Base-by-base conservation (phyloP, 1,139 yeast genomes). In the Candida pseudoviswanathii region DNA sequence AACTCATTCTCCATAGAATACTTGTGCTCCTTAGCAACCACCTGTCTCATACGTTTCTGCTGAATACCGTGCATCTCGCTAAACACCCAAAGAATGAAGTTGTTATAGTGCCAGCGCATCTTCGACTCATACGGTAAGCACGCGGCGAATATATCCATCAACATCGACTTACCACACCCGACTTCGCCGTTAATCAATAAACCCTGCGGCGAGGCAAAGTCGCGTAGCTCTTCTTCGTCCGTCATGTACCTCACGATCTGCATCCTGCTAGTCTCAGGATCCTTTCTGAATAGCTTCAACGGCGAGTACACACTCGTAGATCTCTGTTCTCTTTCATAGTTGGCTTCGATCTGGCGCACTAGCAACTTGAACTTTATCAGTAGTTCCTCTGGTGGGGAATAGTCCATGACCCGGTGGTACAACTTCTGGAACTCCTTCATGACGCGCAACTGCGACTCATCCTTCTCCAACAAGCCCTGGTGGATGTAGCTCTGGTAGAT, bases 161-260 rank as follows among this genome's bases (percentile, higher is more conserved):
- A 63, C 86, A 86, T 81, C 1, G 89, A 82, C 59, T 86, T 86
- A 2, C 92, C 92, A 59, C 88, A 83, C 0, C 91, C 91, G 2
- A 86, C 91, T 54, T 84, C 90, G 2, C 92, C 92, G 60, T 85
- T 84, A 5, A 86, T 65, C 44, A 86, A 60, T 3, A 86, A 65
- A 0, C 92, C 91, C 51, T 80, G 85, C 0, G 91, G 91, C 0
- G 86, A 72, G 1, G 78, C 70, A 53, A 82, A 74, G 49, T 78
- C 75, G n/a, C 66, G 60, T 41, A 85, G 62, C 55, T 84, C 88
- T 51, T 86, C 90, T 57, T 84, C 89, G 59, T 84, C 87, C 1
- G 82, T 75, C 29, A 86, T 63, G n/a, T 74, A 74, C 51, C 65
- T 67, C 10, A 85, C 71, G 46, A 86, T 53, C 46, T 68, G 70